A percentile compares a stretch with the other conserved stretches of the same genome.
phyloP scores from a whole-genome alignment of 148 eudicot species.

The Oxyria digyna region DNA sequence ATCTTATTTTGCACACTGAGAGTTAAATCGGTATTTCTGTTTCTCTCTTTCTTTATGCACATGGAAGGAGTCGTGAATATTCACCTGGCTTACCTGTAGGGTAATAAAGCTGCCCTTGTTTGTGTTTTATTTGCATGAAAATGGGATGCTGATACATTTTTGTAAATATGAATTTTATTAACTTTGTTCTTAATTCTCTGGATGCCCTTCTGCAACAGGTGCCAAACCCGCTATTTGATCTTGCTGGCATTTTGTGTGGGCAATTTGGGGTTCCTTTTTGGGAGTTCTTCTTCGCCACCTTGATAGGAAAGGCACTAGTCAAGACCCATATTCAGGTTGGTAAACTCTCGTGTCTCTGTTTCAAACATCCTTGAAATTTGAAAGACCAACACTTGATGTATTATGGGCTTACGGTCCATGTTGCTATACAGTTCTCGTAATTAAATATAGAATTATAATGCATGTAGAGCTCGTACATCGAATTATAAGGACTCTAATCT shows the following conservation, averaged over 20 bases:
- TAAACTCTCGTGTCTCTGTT: background rate
- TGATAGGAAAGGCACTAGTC: conserved; percentile 81
- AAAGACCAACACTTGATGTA: background rate
- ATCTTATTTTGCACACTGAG: background rate
- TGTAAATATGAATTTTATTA: background rate
- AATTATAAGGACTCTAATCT: background rate
- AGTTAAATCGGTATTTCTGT: background rate
- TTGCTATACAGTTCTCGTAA: background rate
- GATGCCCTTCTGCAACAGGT: conserved; percentile 29
- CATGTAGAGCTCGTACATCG: too few species aligned
- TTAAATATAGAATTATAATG: background rate
- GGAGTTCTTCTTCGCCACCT: conserved; percentile 87
- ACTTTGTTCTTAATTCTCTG: background rate
- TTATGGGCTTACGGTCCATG: background rate
- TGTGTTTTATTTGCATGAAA: background rate
- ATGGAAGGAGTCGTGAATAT: background rate
- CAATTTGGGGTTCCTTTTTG: conserved; percentile 97
- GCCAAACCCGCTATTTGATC: conserved; percentile 97
- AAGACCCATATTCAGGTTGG: conserved; percentile 97
- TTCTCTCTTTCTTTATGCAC: background rate
- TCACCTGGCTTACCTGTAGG: background rate
- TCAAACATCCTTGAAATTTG: background rate
- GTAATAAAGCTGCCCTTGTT: background rate
- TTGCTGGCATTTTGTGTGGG: conserved; percentile 98
- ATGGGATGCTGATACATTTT: background rate